Percentiles rank a stretch among this genome's conserved stretches.
These are phyloP conservation scores for Coemansia pectinata DNA, from an alignment of 192 early-diverging fungal genomes.

Conservation along the genomic window DNA sequence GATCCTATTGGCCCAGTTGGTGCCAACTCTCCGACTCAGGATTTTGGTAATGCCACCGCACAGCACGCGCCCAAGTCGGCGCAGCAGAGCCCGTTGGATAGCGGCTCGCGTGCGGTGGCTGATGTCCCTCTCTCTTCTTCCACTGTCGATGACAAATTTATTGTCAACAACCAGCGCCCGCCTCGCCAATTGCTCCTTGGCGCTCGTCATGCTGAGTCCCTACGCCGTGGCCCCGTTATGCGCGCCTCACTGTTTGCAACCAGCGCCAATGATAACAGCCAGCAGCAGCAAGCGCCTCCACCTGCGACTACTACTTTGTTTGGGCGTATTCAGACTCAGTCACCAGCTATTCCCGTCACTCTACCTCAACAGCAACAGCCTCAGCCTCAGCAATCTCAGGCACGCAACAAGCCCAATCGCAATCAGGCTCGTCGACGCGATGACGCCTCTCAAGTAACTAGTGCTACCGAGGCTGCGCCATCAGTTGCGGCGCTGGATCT, in stretches of 20 bases:
- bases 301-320: neutral
- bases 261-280: neutral
- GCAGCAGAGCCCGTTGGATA: conserved; percentile 28
- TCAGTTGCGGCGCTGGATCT: conserved; percentile 29
- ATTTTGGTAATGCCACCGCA: conserved; percentile 53
- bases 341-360: conserved; percentile 13
- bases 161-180: conserved; percentile 1
- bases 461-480: neutral
- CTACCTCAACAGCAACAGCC: conserved; percentile 7
- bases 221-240: conserved; percentile 43
- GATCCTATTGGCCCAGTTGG: neutral
- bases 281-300: neutral
- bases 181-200: conserved; percentile 28
- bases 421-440: neutral
- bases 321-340: conserved; percentile 17
- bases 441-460: neutral
- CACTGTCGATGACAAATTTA: neutral
- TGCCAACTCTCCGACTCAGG: conserved; percentile 16
- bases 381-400: conserved; percentile 2
- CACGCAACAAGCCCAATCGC: neutral
- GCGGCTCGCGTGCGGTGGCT: conserved; percentile 52
- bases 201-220: conserved; percentile 26
- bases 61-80: conserved; percentile 9
- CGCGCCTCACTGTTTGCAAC: conserved; percentile 49
- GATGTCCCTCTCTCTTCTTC: neutral